Base-by-base conservation (phyloP, 1,284 basidiomycete genomes). In the Megacollybia platyphylla region DNA sequence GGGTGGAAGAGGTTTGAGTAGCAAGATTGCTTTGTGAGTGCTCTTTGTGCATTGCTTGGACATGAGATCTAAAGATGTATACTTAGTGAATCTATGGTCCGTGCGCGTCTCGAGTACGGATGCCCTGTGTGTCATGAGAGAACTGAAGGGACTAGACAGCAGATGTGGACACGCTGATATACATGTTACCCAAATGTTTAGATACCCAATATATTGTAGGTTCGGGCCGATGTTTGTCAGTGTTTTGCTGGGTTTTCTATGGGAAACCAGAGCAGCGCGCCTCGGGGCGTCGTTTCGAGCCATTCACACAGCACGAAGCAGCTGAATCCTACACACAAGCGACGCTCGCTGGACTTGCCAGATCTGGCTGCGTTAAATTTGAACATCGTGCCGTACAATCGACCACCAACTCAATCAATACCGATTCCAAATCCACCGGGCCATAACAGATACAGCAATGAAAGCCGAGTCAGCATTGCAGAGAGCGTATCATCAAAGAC, bases 1-100 rank as follows among this genome's bases (percentile, higher is more conserved):
- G 27, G 58, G 57, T 0, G 54, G 49, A 26, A 57, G 62, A 41
- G 64, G 63, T 31, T 55, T 75, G 38, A 64, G 68, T 44, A 63
- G 61, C 32, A 40, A 40, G 17, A 40, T 40, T 29, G 39, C 39
- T 8, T 40, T 40, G 36, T 38, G 18, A 5, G 36, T 13, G 36
- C 4, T 11, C 18, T 10, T 13, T 9, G 5, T 38, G 13, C 13
- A 4, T 20, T 13, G 10, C 3, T 13, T 38, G 13, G 13, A 10
- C 13, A 13, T 34, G 5, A 17, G 32, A 5, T 34, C 15, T 34
- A n/a, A 17, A n/a, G 32, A 34, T n/a, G 3, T 34, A 37, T 17
- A 15, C 36, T 38, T n/a, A 38, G 36, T 18, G 39, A 40, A 11
- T 40, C 39, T 28, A 29, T 29, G 39, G 39, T 40, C 10, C 39